phyloP scores from a whole-genome alignment of 441 rosid genomes.

The Omphalea diandra region DNA sequence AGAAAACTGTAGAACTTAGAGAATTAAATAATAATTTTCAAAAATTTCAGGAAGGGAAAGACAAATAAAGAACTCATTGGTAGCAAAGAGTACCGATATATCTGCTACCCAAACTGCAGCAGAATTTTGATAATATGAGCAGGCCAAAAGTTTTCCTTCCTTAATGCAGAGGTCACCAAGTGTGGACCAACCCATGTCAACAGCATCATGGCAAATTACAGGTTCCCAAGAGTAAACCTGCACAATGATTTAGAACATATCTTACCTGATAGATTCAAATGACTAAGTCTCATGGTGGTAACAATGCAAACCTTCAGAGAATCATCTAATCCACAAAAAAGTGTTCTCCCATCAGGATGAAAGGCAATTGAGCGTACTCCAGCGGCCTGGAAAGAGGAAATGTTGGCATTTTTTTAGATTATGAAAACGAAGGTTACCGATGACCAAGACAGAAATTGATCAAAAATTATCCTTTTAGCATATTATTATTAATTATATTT shows the following conservation, averaged over 20 bases:
- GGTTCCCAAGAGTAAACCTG: conserved; percentile 99
- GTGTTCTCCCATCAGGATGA: conserved; percentile 90
- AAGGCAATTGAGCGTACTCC: conserved; percentile 72
- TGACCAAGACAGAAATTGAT: not conserved
- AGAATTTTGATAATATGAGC: conserved; percentile 72
- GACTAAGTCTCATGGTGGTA: conserved; percentile 20
- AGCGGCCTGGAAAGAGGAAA: conserved; percentile 50
- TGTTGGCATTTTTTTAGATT: conserved; percentile 16
- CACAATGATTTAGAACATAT: conserved; percentile 26
- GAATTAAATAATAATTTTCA: not conserved
- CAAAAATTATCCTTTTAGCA: too few species aligned
- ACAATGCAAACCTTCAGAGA: conserved; percentile 68
- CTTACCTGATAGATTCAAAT: conserved; percentile 18
- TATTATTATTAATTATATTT: too few species aligned
- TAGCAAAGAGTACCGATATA: conserved; percentile 50
- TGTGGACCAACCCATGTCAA: conserved; percentile 89
- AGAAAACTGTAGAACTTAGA: not conserved
- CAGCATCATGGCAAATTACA: conserved; percentile 70
- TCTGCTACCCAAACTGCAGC: conserved; percentile 91
- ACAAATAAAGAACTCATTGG: conserved; percentile 7
- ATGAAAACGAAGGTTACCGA: conserved; percentile 5
- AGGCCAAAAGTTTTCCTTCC: conserved; percentile 80
- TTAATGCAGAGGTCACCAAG: conserved; percentile 87
- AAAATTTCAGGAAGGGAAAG: conserved; percentile 7
- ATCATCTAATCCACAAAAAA: conserved; percentile 90